Conservation (phyloP, 148 eudicot genomes). For the Arbutus unedo region DNA sequence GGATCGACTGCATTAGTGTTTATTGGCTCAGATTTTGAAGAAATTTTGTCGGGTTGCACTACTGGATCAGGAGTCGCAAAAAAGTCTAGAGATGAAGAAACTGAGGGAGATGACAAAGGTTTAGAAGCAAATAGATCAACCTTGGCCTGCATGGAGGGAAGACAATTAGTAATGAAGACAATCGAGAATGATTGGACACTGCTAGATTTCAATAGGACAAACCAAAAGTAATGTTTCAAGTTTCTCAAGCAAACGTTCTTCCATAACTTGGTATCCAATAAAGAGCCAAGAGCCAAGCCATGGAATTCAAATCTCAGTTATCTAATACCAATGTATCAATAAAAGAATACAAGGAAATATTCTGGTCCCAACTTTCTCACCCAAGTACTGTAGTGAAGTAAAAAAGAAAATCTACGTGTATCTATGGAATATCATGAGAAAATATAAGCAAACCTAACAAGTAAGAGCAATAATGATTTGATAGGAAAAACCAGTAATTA, state of each 20-base stretch:
- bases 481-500: not conserved
- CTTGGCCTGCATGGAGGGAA: constrained; percentile 39
- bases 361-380: not conserved
- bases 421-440: not conserved
- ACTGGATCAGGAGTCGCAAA: constrained; percentile 61
- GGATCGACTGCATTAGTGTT: constrained; percentile 56
- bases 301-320: constrained; percentile 2
- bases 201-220: not conserved
- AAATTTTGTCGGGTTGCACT: constrained; percentile 40
- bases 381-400: not conserved
- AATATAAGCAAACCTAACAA: too few relatives aligned
- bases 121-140: constrained; percentile 73
- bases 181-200: not conserved
- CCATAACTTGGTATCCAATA: not conserved
- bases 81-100: constrained; percentile 62
- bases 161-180: not conserved
- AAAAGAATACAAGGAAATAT: not conserved
- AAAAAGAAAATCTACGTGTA: too few relatives aligned
- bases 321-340: not conserved
- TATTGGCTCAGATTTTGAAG: constrained; percentile 35
- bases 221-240: not conserved
- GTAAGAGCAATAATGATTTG: not conserved
- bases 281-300: not conserved
- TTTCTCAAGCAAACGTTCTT: not conserved
- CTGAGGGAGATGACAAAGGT: constrained; percentile 48